phyloP scores from a whole-genome alignment of 169 alveolate genomes.

The Hepatocystis sp. region DNA sequence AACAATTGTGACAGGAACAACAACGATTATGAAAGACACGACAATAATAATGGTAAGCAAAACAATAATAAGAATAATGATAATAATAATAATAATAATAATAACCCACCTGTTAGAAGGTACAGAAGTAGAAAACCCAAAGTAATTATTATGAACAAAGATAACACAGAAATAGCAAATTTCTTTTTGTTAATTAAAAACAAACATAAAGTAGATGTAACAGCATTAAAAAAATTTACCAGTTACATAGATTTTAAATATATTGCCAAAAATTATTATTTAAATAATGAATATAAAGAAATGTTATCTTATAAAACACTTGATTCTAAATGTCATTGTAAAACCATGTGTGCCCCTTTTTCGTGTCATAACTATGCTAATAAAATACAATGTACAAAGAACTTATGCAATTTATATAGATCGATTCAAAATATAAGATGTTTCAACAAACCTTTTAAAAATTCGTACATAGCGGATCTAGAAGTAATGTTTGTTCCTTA shows the following conservation, averaged over 20 bases:
- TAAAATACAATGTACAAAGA: constrained; percentile 77
- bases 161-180: constrained; percentile 11
- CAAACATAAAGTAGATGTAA: constrained; percentile 30
- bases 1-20: too few relatives aligned
- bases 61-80: background rate
- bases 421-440: constrained; percentile 72
- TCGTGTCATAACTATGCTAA: constrained; percentile 77
- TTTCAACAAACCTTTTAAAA: constrained; percentile 75
- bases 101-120: background rate
- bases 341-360: constrained; percentile 60
- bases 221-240: constrained; percentile 24
- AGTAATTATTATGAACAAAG: background rate
- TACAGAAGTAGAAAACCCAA: too few relatives aligned
- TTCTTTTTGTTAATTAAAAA: constrained; percentile 15
- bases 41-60: background rate
- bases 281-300: constrained; percentile 31
- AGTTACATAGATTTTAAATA: constrained; percentile 25
- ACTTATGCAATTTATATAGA: constrained; percentile 75
- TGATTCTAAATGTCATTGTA: constrained; percentile 74
- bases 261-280: constrained; percentile 13
- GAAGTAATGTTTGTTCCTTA: constrained; percentile 15
- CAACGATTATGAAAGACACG: background rate
- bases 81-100: too few relatives aligned
- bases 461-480: constrained; percentile 22
- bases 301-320: constrained; percentile 24